phyloP scores from a whole-genome alignment of 176 grass and related monocot genomes.

The Rhynchospora breviuscula region DNA sequence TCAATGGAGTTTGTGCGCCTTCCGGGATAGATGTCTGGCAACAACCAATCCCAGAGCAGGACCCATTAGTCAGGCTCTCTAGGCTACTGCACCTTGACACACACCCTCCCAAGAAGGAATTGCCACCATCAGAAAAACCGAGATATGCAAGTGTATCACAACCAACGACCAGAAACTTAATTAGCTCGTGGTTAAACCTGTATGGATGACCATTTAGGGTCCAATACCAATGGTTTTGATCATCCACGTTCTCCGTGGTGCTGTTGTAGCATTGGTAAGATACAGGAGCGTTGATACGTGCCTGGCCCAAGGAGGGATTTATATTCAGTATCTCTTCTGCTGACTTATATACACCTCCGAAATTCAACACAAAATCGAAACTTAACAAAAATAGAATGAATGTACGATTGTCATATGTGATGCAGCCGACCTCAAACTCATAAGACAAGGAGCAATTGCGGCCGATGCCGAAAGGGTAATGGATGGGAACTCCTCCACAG shows the following conservation, averaged over 20 bases:
- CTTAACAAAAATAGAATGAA: too few species aligned
- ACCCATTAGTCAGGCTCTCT: not conserved
- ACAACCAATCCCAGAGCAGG: constrained; percentile 30
- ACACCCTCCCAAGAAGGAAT: not conserved
- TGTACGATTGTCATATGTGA: too few species aligned
- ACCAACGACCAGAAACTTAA: not conserved
- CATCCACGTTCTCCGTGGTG: fast-evolving
- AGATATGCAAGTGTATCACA: not conserved
- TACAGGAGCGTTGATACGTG: not conserved
- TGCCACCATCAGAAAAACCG: too few species aligned
- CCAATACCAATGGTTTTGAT: fast-evolving
- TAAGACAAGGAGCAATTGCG: too few species aligned
- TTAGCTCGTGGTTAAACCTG: not conserved
- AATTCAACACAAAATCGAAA: too few species aligned
- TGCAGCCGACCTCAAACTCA: too few species aligned
- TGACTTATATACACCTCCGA: too few species aligned
- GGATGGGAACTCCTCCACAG: too few species aligned
- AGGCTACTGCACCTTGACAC: not conserved
- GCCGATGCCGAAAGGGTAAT: too few species aligned
- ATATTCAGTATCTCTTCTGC: too few species aligned
- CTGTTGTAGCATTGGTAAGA: constrained; percentile 7
- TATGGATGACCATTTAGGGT: not conserved
- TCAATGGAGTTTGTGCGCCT: too few species aligned
- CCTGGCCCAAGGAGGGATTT: not conserved
- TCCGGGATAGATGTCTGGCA: constrained; percentile 12